Evolutionary conservation across 169 alveolate genomes (phyloP), one percentile per base, ranked within the genome.

Genomic region (Plasmodium blacklocki): DNA sequence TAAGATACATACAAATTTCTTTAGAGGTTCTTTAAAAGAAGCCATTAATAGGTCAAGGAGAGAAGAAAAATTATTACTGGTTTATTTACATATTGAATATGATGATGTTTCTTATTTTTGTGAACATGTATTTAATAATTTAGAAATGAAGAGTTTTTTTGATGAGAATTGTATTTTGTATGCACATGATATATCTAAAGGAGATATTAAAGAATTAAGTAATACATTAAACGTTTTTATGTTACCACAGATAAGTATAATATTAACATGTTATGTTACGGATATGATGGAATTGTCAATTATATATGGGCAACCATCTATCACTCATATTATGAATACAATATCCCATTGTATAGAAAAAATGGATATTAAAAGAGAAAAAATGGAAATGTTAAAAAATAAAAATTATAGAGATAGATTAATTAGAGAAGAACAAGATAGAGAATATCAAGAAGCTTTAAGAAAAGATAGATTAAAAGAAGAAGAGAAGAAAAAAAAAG

Each of bases 381-480:
- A 64, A 32, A 0, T 15, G 9, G 15, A 50, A 26, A 76, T 8
- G 7, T n/a, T 26, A 15, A 50, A 26, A 23, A 14, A 49, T 63
- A 64, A 15, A 49, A 50, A 15, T 32, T 76, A 76, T 50, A 64
- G 39, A 0, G 76, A 76, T 23, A 49, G 89, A 76, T 9, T 64
- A 19, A 49, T 76, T 15, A 50, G 89, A 50, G 89, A 76, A 54
- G 76, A 76, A 26, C 89, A 76, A 56, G 89, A 76, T 39, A 54
- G 89, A 18, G 89, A 76, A 50, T 76, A 76, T 39, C 76, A 63
- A 58, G 89, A 76, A 43, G 89, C 89, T 32, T 15, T 76, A 56
- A 76, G 15, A 68, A 63, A 64, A 6, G 89, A 76, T 21, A 52
- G 52, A 43, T 23, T 26, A 23, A 76, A 21, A 39, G 70, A 23